Percentiles rank a stretch among this genome's conserved stretches.
These are phyloP conservation scores for Buxus sempervirens DNA, from an alignment of 164 flowering plant genomes.

Conservation along the genomic window DNA sequence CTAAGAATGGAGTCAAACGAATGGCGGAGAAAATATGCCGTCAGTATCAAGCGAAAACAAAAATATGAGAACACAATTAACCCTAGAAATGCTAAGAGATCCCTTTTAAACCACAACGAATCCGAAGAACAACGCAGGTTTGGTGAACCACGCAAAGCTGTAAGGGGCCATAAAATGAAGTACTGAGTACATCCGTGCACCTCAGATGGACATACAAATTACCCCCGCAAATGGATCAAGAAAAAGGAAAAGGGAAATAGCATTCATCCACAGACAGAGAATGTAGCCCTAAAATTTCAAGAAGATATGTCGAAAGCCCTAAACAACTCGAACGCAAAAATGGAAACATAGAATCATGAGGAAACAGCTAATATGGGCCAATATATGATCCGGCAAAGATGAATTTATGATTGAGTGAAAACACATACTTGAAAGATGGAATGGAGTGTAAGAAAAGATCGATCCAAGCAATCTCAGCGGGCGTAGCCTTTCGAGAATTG, in stretches of 20 bases:
- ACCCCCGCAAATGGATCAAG: background rate
- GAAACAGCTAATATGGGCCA: too few relatives aligned
- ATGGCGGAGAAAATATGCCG: background rate
- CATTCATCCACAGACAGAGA: background rate
- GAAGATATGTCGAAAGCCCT: background rate
- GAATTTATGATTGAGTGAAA: background rate
- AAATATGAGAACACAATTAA: background rate
- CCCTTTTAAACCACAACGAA: background rate
- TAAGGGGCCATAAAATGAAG: too few relatives aligned
- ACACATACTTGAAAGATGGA: constrained; percentile 73
- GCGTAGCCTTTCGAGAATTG: constrained; percentile 79
- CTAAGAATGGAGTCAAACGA: background rate
- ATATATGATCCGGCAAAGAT: background rate
- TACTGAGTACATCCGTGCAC: background rate
- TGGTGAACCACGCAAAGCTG: background rate
- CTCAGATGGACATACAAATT: background rate
- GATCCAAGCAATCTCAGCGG: constrained; percentile 82
- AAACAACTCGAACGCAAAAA: too few relatives aligned
- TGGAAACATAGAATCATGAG: too few relatives aligned
- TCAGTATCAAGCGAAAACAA: background rate
- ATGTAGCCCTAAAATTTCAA: background rate
- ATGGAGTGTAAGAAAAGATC: constrained; percentile 78
- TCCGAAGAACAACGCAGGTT: background rate
- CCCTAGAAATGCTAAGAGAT: background rate
- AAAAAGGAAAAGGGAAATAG: background rate